phyloP scores from a whole-genome alignment of 148 eudicot genomes.

The Rhododendron molle region DNA sequence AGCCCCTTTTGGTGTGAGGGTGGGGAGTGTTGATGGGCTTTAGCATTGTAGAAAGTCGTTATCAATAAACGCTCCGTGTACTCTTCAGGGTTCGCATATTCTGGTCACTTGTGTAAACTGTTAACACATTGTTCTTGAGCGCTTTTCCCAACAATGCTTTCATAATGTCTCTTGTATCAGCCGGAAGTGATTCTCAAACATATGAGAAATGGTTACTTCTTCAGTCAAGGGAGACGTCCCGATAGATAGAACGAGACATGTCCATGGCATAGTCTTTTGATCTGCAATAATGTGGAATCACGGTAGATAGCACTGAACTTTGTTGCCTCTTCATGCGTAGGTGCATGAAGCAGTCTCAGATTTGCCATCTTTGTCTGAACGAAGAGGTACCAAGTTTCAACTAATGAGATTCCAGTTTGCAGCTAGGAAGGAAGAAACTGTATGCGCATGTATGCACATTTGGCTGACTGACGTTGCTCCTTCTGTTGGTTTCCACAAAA shows the following conservation, averaged over 20 bases:
- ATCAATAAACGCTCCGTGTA: neutral
- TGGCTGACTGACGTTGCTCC: too few relatives aligned
- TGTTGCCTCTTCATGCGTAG: too few relatives aligned
- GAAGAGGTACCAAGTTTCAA: too few relatives aligned
- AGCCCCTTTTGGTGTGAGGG: neutral
- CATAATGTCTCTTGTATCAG: neutral
- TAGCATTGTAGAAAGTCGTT: neutral
- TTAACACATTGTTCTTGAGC: neutral
- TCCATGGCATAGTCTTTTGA: too few relatives aligned
- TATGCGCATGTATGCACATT: too few relatives aligned
- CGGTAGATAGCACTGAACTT: too few relatives aligned
- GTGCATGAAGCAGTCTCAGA: too few relatives aligned
- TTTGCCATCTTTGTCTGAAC: too few relatives aligned
- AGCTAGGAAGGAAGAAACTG: too few relatives aligned
- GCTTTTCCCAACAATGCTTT: neutral
- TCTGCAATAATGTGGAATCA: too few relatives aligned
- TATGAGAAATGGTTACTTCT: neutral
- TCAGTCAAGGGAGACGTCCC: neutral
- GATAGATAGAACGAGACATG: neutral
- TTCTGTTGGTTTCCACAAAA: too few relatives aligned
- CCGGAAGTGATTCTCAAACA: neutral
- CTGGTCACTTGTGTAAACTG: neutral
- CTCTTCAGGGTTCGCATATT: neutral
- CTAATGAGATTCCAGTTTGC: too few relatives aligned
- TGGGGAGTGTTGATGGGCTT: neutral